Evolutionary conservation across 2,329 filamentous ascomycete genomes (phyloP), one percentile per base, ranked within the genome.

Genomic region (Exserohilum rostratum): DNA sequence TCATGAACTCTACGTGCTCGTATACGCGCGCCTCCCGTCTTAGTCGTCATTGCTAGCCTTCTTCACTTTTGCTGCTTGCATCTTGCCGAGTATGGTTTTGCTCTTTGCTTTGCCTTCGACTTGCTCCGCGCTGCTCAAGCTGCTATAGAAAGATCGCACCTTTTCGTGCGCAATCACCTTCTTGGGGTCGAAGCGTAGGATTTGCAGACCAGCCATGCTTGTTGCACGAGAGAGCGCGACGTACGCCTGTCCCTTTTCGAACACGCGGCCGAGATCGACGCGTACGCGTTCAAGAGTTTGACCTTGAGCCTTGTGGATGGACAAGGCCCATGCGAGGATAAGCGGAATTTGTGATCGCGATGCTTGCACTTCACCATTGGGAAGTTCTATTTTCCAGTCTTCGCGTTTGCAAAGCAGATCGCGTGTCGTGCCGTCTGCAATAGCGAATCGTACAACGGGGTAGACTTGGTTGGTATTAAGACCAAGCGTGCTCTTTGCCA

Each of bases 221-320:
- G 91, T 96, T 12, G 95, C 95, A 76, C 95, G 90, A 80, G 91
- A 96, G 12, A 99, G 85, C 46, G 95, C 95, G 46, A 99, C 95
- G 70, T 99, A 99, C 5, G 95, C 95, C 75, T 99, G 95, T 0
- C 95, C 95, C 75, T 96, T 97, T 73, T 99, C 95, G 67, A 99
- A 99, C 1, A 96, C 90, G 58, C 86, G 89, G 27, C 91, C 90
- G 0, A 99, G 82, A 71, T 99, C 92, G 22, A 99, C 95, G 70
- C 96, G 96, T 55, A 99, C 95, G 46, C 93, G 84, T 69, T 96
- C 92, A 22, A 97, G 79, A 1, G 93, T 98, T 74, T 98, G 93
- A 1, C 93, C 93, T 73, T 98, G 93, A 0, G 95, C 95, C 77
- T 99, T 99, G 80, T 99, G 95, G 55, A 99, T 99, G 1, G 92